Evolutionary conservation across 2,329 filamentous ascomycete genomes (phyloP), one percentile per base, ranked within the genome.

Genomic region (Fusarium abutilonis): DNA sequence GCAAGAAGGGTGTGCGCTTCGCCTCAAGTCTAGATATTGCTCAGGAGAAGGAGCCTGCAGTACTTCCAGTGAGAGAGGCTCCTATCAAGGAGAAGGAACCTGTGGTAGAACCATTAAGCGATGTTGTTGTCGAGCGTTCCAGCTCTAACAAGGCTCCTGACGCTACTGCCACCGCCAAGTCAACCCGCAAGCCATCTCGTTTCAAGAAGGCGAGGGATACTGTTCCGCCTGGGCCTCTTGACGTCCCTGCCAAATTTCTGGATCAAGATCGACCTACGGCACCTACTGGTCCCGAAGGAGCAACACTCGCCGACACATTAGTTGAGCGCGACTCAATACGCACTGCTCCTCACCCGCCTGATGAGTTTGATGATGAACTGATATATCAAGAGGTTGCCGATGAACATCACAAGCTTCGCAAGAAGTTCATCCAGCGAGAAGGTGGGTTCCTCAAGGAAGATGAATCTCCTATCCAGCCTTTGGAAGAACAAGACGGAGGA

Each of bases 381-480:
- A 80, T 94, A 46, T 84, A 90, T 49, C 87, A 91, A 61, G 90
- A 96, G 74, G 87, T 96, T 13, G 89, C 91, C 8, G 85, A 86
- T 34, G 91, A 96, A 72, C 96, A 96, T 75, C 90, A 96, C 74
- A 87, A 86, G 40, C 82, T 91, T 74, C 89, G 94, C 17, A 96
- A 93, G 73, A 86, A 85, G 70, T 88, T 96, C 76, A 93, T 97
- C 50, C 87, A 92, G 66, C 85, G 88, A 67, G 87, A 95, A 68
- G 93, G 93, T 47, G 93, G 93, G 4, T 96, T 97, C 74, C 78
- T 90, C 68, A 84, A 86, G 54, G 86, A 92, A 67, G 86, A 90
- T 56, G 87, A 92, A 57, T 82, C 85, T 48, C 84, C 85, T 15
- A 85, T 87, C 42, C 83, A 90, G 48, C 85, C 89, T 2, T 79